These are phyloP conservation scores for Agaricus sinodeliciosus DNA, from an alignment of 768 basidiomycete genomes.

Conservation along the genomic window DNA sequence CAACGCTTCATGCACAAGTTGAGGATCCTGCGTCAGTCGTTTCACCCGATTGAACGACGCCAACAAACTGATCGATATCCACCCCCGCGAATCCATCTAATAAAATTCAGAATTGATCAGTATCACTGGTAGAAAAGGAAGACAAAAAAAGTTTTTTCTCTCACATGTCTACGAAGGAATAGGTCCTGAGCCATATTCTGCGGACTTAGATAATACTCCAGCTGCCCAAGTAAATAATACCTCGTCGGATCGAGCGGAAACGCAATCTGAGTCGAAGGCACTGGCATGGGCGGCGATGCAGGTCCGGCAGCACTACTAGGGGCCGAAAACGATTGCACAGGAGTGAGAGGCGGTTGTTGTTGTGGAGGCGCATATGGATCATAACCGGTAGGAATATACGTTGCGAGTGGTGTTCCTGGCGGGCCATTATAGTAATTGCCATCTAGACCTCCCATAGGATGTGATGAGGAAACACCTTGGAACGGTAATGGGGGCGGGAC, in stretches of 20 bases:
- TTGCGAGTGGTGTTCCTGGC: slow-evolving; percentile 6
- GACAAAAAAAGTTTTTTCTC: slow-evolving; percentile 19
- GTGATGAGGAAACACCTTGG: slow-evolving; percentile 3
- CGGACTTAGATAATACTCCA: slow-evolving; percentile 89
- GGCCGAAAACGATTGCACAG: slow-evolving; percentile 1
- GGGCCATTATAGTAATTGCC: slow-evolving; percentile 10
- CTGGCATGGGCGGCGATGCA: slow-evolving; percentile 31
- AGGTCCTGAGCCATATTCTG: slow-evolving; percentile 89
- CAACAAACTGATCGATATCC: slow-evolving; percentile 76
- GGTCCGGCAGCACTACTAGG: background rate
- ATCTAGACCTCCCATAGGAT: slow-evolving; percentile 7
- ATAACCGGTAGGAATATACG: slow-evolving; percentile 10
- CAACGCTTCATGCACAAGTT: slow-evolving; percentile 67
- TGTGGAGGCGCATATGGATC: slow-evolving; percentile 15
- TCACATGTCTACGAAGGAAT: slow-evolving; percentile 70
- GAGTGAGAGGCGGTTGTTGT: slow-evolving; percentile 15
- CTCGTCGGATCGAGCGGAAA: slow-evolving; percentile 62
- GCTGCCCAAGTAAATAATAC: slow-evolving; percentile 69
- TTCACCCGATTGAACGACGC: slow-evolving; percentile 85
- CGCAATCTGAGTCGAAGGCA: slow-evolving; percentile 36
- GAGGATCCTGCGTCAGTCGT: slow-evolving; percentile 50
- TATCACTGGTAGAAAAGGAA: background rate
- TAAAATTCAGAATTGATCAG: slow-evolving; percentile 1
- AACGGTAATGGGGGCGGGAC: slow-evolving; percentile 24
- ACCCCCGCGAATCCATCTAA: slow-evolving; percentile 88